Conservation (phyloP, 345 rosid genomes). For the Euphorbia tirucalli region DNA sequence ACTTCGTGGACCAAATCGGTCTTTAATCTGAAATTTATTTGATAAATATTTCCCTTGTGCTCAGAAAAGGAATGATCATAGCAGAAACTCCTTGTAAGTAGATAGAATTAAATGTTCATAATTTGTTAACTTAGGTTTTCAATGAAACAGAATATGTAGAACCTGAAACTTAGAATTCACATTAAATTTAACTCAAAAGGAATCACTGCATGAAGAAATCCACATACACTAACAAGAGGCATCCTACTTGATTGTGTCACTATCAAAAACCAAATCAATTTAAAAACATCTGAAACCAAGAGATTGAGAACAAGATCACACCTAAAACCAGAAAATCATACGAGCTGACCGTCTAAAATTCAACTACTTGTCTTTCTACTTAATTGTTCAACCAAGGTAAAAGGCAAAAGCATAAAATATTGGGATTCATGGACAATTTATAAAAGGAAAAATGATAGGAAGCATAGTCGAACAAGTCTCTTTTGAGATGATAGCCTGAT, state of each 20-base stretch:
- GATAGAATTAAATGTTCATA: not conserved
- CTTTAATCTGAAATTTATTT: not conserved
- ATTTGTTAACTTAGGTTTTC: not conserved
- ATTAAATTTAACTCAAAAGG: not conserved
- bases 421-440: not conserved
- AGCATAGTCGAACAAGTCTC: not conserved
- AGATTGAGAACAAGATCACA: not conserved
- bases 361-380: not conserved
- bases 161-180: not conserved
- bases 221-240: not conserved
- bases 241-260: not conserved
- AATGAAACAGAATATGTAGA: too few species aligned
- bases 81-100: conserved; percentile 1
- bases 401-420: not conserved
- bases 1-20: not conserved
- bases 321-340: not conserved
- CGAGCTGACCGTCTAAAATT: not conserved
- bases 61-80: not conserved
- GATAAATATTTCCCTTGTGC: not conserved
- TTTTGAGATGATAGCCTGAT: not conserved
- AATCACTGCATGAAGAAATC: not conserved
- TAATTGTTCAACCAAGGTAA: not conserved
- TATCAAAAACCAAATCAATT: not conserved
- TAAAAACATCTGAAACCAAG: not conserved
- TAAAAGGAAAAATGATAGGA: not conserved